These are phyloP conservation scores for Cystobasidium onofrii DNA, from an alignment of 768 basidiomycete species.

Conservation along the genomic window DNA sequence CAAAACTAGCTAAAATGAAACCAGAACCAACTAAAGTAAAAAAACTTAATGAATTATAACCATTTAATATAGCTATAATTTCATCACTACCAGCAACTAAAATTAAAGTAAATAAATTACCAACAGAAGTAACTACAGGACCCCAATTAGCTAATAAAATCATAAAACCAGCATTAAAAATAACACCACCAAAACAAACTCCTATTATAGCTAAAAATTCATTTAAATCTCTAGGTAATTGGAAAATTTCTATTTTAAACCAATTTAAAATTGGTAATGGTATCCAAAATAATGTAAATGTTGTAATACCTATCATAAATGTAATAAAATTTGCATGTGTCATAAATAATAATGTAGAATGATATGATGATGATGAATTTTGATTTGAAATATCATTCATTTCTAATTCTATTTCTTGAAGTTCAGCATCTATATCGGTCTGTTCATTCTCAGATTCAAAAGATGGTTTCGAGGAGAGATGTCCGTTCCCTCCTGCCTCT, in stretches of 20 bases:
- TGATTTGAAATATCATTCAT: neutral
- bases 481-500: slow-evolving; percentile 36
- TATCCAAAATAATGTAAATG: slow-evolving; percentile 66
- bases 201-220: slow-evolving; percentile 54
- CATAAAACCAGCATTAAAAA: slow-evolving; percentile 51
- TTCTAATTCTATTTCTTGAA: neutral
- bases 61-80: slow-evolving; percentile 53
- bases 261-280: slow-evolving; percentile 67
- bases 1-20: slow-evolving; percentile 74
- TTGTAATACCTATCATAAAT: slow-evolving; percentile 67
- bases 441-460: neutral
- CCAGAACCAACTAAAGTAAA: slow-evolving; percentile 70
- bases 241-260: slow-evolving; percentile 59
- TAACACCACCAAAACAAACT: slow-evolving; percentile 59
- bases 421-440: slow-evolving; percentile 1
- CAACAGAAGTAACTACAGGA: slow-evolving; percentile 55
- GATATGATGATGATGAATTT: slow-evolving; percentile 40
- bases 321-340: slow-evolving; percentile 76
- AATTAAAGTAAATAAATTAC: slow-evolving; percentile 88
- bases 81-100: slow-evolving; percentile 74
- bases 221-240: slow-evolving; percentile 51
- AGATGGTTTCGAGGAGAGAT: slow-evolving; percentile 7
- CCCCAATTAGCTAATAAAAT: slow-evolving; percentile 35
- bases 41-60: slow-evolving; percentile 53
- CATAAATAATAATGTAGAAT: slow-evolving; percentile 66